Evolutionary conservation across 2,329 filamentous ascomycete species (phyloP), one percentile per base, ranked within the genome.

Genomic region (Ophiosphaerella korrae): DNA sequence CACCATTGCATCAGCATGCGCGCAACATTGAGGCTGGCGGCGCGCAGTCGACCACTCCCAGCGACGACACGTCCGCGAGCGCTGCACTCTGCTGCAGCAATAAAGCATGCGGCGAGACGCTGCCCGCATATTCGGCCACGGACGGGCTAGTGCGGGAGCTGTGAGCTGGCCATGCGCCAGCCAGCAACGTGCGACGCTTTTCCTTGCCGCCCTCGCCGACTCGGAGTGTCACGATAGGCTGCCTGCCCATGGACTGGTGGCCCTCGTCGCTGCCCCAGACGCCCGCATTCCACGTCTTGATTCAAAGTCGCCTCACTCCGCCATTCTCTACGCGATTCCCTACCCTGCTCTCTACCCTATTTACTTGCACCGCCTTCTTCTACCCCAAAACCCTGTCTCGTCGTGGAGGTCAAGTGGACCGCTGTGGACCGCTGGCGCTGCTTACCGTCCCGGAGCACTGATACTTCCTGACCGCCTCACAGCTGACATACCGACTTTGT

Each of bases 101-200:
- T 45, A 53, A 42, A 45, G 36, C 42, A 43, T 45, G 52, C 60
- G 53, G 68, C 68, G 69, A 66, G 58, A 69, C 66, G 70, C 68
- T 62, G 70, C 50, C 63, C 62, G 68, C 67, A 67, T 68, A 62
- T 36, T 52, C 63, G 66, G 65, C 61, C 60, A 56, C 52, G 51
- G 47, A 29, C 52, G 35, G 47, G 11, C 46, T 58, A 58, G 50
- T 34, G 38, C 44, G 52, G 44, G 55, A 42, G 62, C 62, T 64
- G 62, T 71, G 52, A 68, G 63, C 63, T 55, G 57, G 59, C 61
- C 68, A 65, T 67, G 70, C 68, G 68, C 63, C 60, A 54, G 50
- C 55, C 52, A 45, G 21, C 34, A 50, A 58, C 49, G 50, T 51
- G 49, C 34, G 48, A 58, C 49, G 50, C 52, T 47, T 53, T 54